Conservation (phyloP, 257 asterid genomes). For the Striga asiatica region DNA sequence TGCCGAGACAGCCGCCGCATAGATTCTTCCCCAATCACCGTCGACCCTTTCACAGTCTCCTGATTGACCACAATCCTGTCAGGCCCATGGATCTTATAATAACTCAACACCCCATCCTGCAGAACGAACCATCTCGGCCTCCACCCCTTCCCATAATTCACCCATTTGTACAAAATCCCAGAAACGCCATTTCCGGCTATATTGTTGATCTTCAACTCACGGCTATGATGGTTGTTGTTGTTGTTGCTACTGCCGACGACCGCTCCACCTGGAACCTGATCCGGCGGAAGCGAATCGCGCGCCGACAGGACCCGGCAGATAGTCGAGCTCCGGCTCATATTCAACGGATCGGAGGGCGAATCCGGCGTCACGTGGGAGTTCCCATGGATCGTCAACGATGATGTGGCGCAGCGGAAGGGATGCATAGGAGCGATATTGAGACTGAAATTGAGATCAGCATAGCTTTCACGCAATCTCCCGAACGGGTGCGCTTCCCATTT, state of each 20-base stretch:
- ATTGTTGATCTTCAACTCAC: slow-evolving; percentile 64
- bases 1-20: slow-evolving; percentile 40
- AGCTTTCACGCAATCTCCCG: not conserved
- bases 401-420: slow-evolving; percentile 32
- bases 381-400: slow-evolving; percentile 23
- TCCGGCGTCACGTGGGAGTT: slow-evolving; percentile 23
- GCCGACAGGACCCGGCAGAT: slow-evolving; percentile 28
- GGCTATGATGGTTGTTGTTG: slow-evolving; percentile 19
- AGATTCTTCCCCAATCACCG: slow-evolving; percentile 83
- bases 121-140: slow-evolving; percentile 93
- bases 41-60: slow-evolving; percentile 62
- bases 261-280: not conserved
- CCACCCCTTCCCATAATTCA: slow-evolving; percentile 97
- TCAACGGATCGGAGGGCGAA: slow-evolving; percentile 24
- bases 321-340: slow-evolving; percentile 12
- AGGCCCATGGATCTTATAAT: slow-evolving; percentile 89
- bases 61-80: slow-evolving; percentile 54
- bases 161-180: slow-evolving; percentile 87
- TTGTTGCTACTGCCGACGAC: not conserved
- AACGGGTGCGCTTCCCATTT: slow-evolving; percentile 9
- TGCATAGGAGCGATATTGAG: slow-evolving; percentile 20
- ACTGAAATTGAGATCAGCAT: slow-evolving; percentile 15
- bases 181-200: slow-evolving; percentile 82
- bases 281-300: slow-evolving; percentile 22
- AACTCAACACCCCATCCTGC: slow-evolving; percentile 95